Evolutionary conservation across 306 rosid species (phyloP), one percentile per base, ranked within the genome.

Genomic region (Purshia tridentata): DNA sequence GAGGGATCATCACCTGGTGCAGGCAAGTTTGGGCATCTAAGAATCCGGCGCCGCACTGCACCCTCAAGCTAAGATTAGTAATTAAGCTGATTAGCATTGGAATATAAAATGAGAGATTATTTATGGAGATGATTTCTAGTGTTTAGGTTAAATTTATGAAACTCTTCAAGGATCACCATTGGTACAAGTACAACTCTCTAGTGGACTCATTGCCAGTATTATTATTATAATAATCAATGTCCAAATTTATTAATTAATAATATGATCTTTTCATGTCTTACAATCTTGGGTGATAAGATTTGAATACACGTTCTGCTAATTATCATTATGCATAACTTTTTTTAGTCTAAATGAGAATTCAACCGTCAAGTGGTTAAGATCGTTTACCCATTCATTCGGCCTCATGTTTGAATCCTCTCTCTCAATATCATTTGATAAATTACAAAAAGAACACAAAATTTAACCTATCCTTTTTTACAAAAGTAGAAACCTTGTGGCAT

Each of bases 1-100:
- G 97, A 94, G 83, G 98, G 99, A 65, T 94, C 98, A 3, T 94
- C 99, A 12, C 97, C 99, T 0, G 98, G 93, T 54, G 96, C 98
- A 1, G 94, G 90, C n/a, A 91, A 82, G 81, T 91, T 94, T 39
- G 98, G 96, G 35, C 69, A 86, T 78, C 84, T 91, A 53, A 91
- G 79, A 83, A 57, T 94, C 76, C 84, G 85, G 62, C 86, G 90
- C 4, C 87, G 86, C 53, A 12, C 45, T 29, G 35, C 58, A 20
- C 78, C 29, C 20, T 37, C 3, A 67, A 72, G 70, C 70, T 15
- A 42, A 55, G 35, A 66, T 6, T 20, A 59, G 65, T 35, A 59
- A 35, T 35, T 55, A 62, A 65, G 35, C 2, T 29, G 35, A 29
- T 29, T 29, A 29, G 35, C 35, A 29, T 47, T n/a, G 9, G 18